Conservation (phyloP, 2,329 filamentous ascomycete genomes). For the Cryphonectria nitschkei region DNA sequence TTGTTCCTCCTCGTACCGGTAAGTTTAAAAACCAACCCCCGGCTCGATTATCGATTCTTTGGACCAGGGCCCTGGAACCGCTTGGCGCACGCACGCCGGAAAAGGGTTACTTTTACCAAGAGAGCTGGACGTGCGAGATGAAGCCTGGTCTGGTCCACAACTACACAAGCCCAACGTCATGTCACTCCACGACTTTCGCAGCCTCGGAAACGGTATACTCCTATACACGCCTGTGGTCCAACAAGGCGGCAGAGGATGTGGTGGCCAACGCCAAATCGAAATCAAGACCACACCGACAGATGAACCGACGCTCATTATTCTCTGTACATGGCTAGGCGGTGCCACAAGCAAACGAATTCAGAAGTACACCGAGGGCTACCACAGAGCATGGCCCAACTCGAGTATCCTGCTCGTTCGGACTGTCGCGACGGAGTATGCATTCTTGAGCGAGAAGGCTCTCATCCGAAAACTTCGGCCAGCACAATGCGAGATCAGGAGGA, state of each 20-base stretch:
- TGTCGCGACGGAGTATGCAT: conserved; percentile 17
- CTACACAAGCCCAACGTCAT: not conserved
- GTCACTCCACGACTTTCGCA: conserved; percentile 14
- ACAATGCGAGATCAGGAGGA: conserved; percentile 18
- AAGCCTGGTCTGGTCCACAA: not conserved
- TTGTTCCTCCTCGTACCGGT: not conserved
- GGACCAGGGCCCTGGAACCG: not conserved
- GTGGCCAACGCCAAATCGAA: not conserved
- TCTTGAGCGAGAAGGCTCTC: conserved; percentile 6
- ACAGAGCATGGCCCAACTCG: conserved; percentile 16
- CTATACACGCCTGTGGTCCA: conserved; percentile 13
- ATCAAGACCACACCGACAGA: not conserved
- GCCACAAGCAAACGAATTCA: conserved; percentile 25
- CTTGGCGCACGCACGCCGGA: not conserved
- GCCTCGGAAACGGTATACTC: conserved; percentile 14
- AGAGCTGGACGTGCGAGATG: not conserved
- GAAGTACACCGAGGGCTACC: conserved; percentile 23
- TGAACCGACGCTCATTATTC: conserved; percentile 23
- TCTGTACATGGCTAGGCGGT: conserved; percentile 27
- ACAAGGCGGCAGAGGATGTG: too few relatives aligned
- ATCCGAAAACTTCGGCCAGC: conserved; percentile 21
- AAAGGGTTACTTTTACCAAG: not conserved
- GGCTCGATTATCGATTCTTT: not conserved
- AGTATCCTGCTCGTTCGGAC: conserved; percentile 26
- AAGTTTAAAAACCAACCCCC: not conserved